Percentiles rank a stretch among this genome's conserved stretches.
phyloP scores from a whole-genome alignment of 2,329 filamentous ascomycete genomes.

The Samsoniella hepiali region DNA sequence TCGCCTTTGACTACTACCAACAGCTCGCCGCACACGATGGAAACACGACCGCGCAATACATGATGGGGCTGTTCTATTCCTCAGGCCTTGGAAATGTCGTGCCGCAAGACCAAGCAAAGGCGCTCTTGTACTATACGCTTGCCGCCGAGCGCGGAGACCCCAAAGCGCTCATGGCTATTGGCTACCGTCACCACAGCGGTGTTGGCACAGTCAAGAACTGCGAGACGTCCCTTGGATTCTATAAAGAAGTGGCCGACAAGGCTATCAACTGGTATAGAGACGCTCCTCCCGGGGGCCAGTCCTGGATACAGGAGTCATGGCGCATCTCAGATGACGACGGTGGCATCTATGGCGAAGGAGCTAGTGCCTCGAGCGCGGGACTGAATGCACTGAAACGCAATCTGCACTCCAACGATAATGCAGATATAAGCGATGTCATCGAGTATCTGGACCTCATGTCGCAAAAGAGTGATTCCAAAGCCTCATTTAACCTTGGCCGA shows the following conservation, averaged over 20 bases:
- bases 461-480: conserved; percentile 82
- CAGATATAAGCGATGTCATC: conserved; percentile 86
- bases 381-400: conserved; percentile 72
- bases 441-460: conserved; percentile 91
- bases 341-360: conserved; percentile 92
- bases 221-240: conserved; percentile 79
- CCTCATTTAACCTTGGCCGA: conserved; percentile 79
- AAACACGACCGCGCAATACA: conserved; percentile 90
- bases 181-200: conserved; percentile 78
- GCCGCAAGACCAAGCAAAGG: conserved; percentile 82
- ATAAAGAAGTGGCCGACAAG: conserved; percentile 91
- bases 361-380: conserved; percentile 84
- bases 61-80: conserved; percentile 93
- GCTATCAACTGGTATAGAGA: conserved; percentile 83
- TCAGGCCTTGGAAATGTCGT: conserved; percentile 84
- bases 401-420: conserved; percentile 74
- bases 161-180: conserved; percentile 89
- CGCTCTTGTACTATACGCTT: conserved; percentile 90
- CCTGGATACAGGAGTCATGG: conserved; percentile 73
- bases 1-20: conserved; percentile 78
- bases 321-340: conserved; percentile 86
- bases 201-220: conserved; percentile 85
- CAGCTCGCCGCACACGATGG: conserved; percentile 72
- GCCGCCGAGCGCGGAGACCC: conserved; percentile 81
- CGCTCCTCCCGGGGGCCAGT: conserved; percentile 83